Percentiles rank a stretch among this genome's conserved stretches.
Evolutionary conservation across 495 filamentous ascomycete genomes (phyloP).

Genomic region (Corynascus novoguineensis): DNA sequence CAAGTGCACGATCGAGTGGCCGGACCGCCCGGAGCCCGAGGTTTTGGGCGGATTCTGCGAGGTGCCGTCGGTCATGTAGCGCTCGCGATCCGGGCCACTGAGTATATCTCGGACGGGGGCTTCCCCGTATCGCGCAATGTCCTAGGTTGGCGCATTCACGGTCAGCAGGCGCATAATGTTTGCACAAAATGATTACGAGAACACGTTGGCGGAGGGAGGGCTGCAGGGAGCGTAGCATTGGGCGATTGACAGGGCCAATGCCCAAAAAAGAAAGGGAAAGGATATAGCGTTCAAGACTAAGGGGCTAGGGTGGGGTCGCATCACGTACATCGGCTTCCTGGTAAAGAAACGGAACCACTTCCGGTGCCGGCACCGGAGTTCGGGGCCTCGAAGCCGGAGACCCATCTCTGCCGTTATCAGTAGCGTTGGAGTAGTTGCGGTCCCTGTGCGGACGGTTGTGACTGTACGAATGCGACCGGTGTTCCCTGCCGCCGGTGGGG

Average conservation of each 20-base stretch:
- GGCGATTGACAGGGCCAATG: neutral
- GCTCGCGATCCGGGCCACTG: constrained; percentile 63
- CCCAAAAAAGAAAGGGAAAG: constrained; percentile 5
- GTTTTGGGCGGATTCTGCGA: constrained; percentile 43
- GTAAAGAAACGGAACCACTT: constrained; percentile 93
- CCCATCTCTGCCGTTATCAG: constrained; percentile 53
- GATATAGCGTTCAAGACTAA: constrained; percentile 8
- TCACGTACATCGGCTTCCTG: constrained; percentile 75
- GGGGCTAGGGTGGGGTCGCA: constrained; percentile 15
- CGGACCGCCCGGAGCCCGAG: constrained; percentile 48
- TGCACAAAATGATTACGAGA: neutral
- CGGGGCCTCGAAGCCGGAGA: constrained; percentile 70
- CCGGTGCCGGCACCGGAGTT: constrained; percentile 82
- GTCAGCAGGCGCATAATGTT: constrained; percentile 6
- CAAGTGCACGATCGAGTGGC: constrained; percentile 50
- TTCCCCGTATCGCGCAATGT: constrained; percentile 75
- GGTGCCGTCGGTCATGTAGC: constrained; percentile 46
- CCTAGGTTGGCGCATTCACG: constrained; percentile 40
- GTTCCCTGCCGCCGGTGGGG: constrained; percentile 46
- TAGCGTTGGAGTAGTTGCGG: constrained; percentile 71
- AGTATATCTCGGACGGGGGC: constrained; percentile 72
- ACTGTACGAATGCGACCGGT: constrained; percentile 53
- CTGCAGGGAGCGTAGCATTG: constrained; percentile 1
- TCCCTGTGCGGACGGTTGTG: constrained; percentile 55
- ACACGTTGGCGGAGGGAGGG: neutral